A percentile compares a stretch with the other conserved stretches of the same genome.
phyloP scores from a whole-genome alignment of 2,329 filamentous ascomycete genomes.

The Hymenoscyphus occultus region DNA sequence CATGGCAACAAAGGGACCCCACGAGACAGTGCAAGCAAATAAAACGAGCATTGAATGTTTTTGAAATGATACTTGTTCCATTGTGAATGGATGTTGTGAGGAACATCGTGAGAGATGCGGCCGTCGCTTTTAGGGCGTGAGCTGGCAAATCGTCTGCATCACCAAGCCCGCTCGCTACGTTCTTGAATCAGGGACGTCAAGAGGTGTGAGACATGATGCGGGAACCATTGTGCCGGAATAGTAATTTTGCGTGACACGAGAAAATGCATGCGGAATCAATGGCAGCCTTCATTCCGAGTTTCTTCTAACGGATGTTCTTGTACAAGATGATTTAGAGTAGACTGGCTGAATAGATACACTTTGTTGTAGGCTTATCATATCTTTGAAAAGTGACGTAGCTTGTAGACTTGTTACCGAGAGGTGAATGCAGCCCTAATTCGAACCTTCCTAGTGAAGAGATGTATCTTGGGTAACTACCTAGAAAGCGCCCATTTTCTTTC shows the following conservation, averaged over 20 bases:
- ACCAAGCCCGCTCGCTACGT: background rate
- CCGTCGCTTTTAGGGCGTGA: background rate
- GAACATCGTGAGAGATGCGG: background rate
- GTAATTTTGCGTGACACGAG: background rate
- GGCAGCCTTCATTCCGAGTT: background rate
- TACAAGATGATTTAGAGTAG: too few species aligned
- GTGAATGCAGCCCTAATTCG: background rate
- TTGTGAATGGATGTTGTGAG: background rate
- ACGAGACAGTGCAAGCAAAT: slow-evolving; percentile 4
- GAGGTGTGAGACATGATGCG: background rate
- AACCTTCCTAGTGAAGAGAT: background rate
- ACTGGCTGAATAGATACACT: too few species aligned
- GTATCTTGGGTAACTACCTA: background rate
- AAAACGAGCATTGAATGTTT: slow-evolving; percentile 3
- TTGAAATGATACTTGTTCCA: background rate
- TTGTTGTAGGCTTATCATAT: too few species aligned
- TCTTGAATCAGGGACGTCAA: too few species aligned
- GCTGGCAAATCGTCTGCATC: background rate
- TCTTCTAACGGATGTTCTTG: too few species aligned
- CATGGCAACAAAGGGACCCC: slow-evolving; percentile 8
- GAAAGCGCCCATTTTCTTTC: background rate
- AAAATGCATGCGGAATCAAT: background rate
- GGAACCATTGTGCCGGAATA: background rate
- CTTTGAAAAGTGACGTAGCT: background rate
- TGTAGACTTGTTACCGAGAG: background rate